These are phyloP conservation scores for Taphrina populina DNA, from an alignment of 1,139 yeast genomes.

Conservation along the genomic window DNA sequence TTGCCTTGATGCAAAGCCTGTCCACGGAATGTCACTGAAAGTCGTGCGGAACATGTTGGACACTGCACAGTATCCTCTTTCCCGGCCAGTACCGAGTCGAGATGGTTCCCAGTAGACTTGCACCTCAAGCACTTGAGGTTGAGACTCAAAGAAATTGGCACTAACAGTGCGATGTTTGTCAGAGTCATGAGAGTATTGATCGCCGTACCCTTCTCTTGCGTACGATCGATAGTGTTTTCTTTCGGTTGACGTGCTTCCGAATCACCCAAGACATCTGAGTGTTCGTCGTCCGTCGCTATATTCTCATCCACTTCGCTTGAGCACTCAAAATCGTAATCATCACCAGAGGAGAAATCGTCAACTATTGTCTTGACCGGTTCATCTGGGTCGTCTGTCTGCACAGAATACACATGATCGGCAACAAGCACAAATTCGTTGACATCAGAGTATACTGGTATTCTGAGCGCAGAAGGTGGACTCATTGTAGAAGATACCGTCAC, in stretches of 20 bases:
- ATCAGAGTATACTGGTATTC: slow-evolving; percentile 9
- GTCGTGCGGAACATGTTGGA: slow-evolving; percentile 12
- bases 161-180: slow-evolving; percentile 45
- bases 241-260: background rate
- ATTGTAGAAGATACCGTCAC: background rate
- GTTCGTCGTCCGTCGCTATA: background rate
- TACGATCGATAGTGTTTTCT: background rate
- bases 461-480: background rate
- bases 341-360: slow-evolving; percentile 10
- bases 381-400: background rate
- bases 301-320: slow-evolving; percentile 29
- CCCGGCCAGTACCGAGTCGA: slow-evolving; percentile 6
- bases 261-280: background rate
- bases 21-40: slow-evolving; percentile 12
- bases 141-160: slow-evolving; percentile 45
- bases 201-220: slow-evolving; percentile 20
- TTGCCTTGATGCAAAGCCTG: slow-evolving; percentile 9
- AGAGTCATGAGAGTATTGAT: slow-evolving; percentile 42
- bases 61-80: slow-evolving; percentile 39
- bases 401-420: background rate
- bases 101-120: slow-evolving; percentile 42
- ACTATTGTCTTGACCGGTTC: too few species aligned
- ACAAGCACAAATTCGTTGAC: slow-evolving; percentile 15
- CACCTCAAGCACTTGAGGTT: slow-evolving; percentile 48
- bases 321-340: slow-evolving; percentile 25